Evolutionary conservation across 352 stramenopile genomes (phyloP).

Genomic region (Thraustotheca clavata): DNA sequence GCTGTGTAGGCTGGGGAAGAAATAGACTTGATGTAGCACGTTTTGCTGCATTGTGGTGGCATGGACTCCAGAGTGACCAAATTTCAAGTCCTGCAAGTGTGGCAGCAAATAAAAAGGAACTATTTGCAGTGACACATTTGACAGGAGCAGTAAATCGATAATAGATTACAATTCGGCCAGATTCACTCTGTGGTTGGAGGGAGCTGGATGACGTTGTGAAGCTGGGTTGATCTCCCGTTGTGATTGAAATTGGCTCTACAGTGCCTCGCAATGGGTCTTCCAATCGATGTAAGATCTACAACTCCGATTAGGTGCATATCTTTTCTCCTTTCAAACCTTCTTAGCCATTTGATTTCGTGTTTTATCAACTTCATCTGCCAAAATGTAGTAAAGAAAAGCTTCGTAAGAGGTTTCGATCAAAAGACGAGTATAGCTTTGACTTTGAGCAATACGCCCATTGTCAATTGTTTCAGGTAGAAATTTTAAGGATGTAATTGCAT

Average conservation of each 20-base stretch:
- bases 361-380: conserved; percentile 56
- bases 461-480: conserved; percentile 81
- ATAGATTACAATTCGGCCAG: conserved; percentile 74
- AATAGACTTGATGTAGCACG: conserved; percentile 45
- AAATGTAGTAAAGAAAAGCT: conserved; percentile 77
- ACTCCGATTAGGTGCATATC: background rate
- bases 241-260: conserved; percentile 17
- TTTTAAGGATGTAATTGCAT: conserved; percentile 50
- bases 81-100: conserved; percentile 62
- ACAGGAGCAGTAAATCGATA: conserved; percentile 64
- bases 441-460: conserved; percentile 61
- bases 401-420: conserved; percentile 52
- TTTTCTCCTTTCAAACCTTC: conserved; percentile 39
- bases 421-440: conserved; percentile 65
- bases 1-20: conserved; percentile 58
- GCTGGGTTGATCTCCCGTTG: background rate
- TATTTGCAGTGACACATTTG: conserved; percentile 66
- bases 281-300: conserved; percentile 14
- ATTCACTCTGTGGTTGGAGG: conserved; percentile 24
- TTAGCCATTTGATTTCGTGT: conserved; percentile 71
- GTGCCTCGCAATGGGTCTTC: conserved; percentile 12
- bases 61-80: conserved; percentile 83
- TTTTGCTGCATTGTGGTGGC: conserved; percentile 63
- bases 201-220: background rate
- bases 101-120: conserved; percentile 75